Evolutionary conservation across 2,329 filamentous ascomycete genomes (phyloP), one percentile per base, ranked within the genome.

Genomic region (Colletotrichum neosansevieriae): DNA sequence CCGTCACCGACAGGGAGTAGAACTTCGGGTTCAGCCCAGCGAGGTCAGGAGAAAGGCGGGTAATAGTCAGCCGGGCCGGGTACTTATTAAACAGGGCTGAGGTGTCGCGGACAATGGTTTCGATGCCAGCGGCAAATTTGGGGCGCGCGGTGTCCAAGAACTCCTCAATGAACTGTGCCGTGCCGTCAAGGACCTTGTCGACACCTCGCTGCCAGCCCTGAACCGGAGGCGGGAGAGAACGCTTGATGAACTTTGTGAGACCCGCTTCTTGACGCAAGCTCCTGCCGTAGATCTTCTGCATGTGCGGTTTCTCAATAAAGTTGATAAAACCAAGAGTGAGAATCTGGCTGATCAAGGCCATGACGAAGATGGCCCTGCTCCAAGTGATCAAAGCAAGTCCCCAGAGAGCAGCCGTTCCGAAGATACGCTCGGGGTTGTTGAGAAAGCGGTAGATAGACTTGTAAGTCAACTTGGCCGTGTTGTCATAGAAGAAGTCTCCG

Each of bases 401-500:
- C 95, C 95, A 99, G 6, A 98, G 86, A n/a, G 94, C 96, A 17
- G 95, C 95, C 5, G 97, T 90, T 32, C 96, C 96, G 71, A 99
- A 91, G 44, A 98, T 91, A 64, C 95, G 91, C 79, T 99, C 96
- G 0, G 96, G 96, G 76, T 98, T 99, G 82, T 99, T 99, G 72
- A 99, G 85, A 81, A 97, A 99, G 54, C 96, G 94, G 79, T 99
- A 99, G 75, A 99, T 99, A 70, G 95, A 97, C 73, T 92, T 94
- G 80, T 99, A 99, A 0, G 93, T 98, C 70, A 98, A 85, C 80
- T 96, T 97, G 12, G 91, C 91, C 11, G 91, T 89, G 51, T 93
- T 91, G 70, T 98, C 94, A 77, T 96, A 98, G 85, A 99, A 98
- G 84, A 98, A 99, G 78, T 99, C 96, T 17, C 96, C 96, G 76